Evolutionary conservation across 345 rosid genomes (phyloP).

Genomic region (Eucalyptus shirleyi): DNA sequence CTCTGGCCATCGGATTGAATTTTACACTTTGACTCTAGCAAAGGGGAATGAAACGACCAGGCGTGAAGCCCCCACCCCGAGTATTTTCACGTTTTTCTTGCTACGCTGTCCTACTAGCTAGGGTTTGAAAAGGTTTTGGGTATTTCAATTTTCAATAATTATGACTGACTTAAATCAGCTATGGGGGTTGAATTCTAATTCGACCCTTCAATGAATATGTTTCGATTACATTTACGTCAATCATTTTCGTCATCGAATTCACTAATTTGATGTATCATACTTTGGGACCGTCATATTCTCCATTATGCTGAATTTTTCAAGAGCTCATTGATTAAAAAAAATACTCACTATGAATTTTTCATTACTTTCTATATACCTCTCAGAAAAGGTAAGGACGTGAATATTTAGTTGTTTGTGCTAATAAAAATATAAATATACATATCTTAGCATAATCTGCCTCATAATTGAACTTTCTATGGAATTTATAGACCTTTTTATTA

Average conservation of each 20-base stretch:
- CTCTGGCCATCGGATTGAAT: background rate
- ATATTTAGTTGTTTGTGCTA: background rate
- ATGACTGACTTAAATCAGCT: background rate
- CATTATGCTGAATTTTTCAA: accelerated
- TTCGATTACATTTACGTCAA: background rate
- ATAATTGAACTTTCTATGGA: background rate
- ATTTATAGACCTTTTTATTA: background rate
- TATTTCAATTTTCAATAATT: background rate
- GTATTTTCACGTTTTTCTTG: background rate
- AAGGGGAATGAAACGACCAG: background rate
- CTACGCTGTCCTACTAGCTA: background rate
- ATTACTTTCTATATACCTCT: background rate
- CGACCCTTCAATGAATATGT: background rate
- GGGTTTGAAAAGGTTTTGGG: background rate
- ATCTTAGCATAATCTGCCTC: background rate
- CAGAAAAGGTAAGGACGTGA: background rate
- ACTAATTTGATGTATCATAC: background rate
- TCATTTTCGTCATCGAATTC: background rate
- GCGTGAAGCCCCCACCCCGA: background rate
- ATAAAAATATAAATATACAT: background rate
- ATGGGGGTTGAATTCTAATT: background rate
- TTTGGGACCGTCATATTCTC: accelerated
- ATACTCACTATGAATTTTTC: background rate
- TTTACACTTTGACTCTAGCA: background rate
- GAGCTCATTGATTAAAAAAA: background rate